phyloP scores from a whole-genome alignment of 148 eudicot genomes.

The Vaccinium corymbosum region DNA sequence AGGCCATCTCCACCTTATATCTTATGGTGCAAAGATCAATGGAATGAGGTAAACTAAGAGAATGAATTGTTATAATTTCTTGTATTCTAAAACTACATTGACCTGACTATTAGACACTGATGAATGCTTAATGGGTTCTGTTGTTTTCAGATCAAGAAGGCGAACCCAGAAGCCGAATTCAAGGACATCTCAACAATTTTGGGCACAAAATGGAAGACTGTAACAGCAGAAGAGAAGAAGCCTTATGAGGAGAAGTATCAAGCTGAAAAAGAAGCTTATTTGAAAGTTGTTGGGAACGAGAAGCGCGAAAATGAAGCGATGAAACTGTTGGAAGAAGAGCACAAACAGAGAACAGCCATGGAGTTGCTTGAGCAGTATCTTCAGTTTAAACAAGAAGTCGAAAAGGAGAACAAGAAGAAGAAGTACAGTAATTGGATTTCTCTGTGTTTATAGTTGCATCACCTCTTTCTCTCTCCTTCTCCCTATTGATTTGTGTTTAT shows the following conservation, averaged over 20 bases:
- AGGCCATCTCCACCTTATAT: slow-evolving; percentile 76
- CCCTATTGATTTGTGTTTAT: neutral
- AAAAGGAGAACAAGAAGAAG: slow-evolving; percentile 60
- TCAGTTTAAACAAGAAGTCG: slow-evolving; percentile 69
- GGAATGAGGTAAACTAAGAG: slow-evolving; percentile 60
- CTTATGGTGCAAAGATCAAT: slow-evolving; percentile 90
- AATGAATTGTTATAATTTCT: neutral
- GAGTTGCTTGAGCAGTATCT: slow-evolving; percentile 90
- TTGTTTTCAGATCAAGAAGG: slow-evolving; percentile 59
- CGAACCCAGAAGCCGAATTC: slow-evolving; percentile 74
- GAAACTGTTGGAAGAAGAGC: slow-evolving; percentile 81
- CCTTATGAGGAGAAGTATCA: slow-evolving; percentile 85
- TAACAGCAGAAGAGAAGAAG: slow-evolving; percentile 79
- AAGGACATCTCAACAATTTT: slow-evolving; percentile 68
- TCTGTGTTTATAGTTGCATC: neutral
- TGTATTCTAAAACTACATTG: neutral
- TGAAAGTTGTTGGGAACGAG: slow-evolving; percentile 67
- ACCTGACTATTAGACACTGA: neutral
- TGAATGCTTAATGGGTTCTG: neutral
- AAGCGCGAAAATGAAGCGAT: slow-evolving; percentile 88
- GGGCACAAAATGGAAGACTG: slow-evolving; percentile 82
- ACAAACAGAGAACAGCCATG: slow-evolving; percentile 84
- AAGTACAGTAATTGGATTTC: slow-evolving; percentile 37
- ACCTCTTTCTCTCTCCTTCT: neutral
- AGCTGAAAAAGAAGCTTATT: slow-evolving; percentile 80